Percentiles rank a stretch among this genome's conserved stretches.
phyloP scores from a whole-genome alignment of 202 grass and related monocot species.

The Musa balbisiana region DNA sequence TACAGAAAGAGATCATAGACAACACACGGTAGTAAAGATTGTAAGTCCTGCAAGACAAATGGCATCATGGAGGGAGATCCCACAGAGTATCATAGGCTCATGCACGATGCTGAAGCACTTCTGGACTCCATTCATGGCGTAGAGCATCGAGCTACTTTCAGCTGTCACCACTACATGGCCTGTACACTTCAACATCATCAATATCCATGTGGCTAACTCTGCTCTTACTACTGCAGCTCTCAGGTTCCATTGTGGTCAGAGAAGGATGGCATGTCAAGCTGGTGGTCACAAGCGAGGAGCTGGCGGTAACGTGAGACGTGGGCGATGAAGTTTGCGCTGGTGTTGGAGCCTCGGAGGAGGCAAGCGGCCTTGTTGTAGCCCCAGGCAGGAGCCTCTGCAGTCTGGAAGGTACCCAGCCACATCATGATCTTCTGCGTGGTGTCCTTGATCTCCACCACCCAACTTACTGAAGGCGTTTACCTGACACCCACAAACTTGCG shows the following conservation, averaged over 20 bases:
- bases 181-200: too few species aligned
- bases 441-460: conserved; percentile 99
- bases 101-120: conserved; percentile 74
- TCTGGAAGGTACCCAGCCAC: conserved; percentile 94
- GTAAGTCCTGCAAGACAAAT: conserved; percentile 29
- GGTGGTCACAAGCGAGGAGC: conserved; percentile 58
- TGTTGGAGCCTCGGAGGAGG: conserved; percentile 72
- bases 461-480: conserved; percentile 67
- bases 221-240: too few species aligned
- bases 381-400: conserved; percentile 59
- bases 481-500: conserved; percentile 80
- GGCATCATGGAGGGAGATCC: conserved; percentile 52
- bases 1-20: too few species aligned
- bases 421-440: conserved; percentile 91
- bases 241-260: too few species aligned
- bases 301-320: conserved; percentile 22
- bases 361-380: conserved; percentile 85
- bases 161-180: too few species aligned
- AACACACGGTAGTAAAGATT: too few species aligned
- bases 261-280: too few species aligned
- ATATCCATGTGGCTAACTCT: too few species aligned
- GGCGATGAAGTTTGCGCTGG: conserved; percentile 68
- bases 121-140: conserved; percentile 64
- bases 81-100: conserved; percentile 39
- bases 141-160: conserved; percentile 29